Percentiles rank a stretch among this genome's conserved stretches.
These are phyloP conservation scores for Oidium heveae DNA, from an alignment of 2,329 filamentous ascomycete genomes.

Conservation along the genomic window DNA sequence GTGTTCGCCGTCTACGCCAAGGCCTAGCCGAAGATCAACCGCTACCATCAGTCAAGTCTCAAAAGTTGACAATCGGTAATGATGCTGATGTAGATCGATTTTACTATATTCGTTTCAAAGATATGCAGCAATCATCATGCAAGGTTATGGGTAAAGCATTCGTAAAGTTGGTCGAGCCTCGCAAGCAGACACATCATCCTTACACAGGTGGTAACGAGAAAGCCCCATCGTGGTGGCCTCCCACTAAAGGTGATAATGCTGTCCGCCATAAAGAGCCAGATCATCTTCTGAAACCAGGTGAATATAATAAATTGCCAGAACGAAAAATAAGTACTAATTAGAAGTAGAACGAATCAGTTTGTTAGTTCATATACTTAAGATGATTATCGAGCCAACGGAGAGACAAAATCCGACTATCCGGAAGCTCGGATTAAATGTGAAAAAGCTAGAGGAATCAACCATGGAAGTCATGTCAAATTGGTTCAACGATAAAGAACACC, in stretches of 20 bases:
- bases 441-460: constrained; percentile 31
- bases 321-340: neutral
- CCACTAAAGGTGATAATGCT: constrained; percentile 25
- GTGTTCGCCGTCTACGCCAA: constrained; percentile 2
- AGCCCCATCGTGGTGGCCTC: constrained; percentile 41
- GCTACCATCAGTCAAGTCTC: constrained; percentile 6
- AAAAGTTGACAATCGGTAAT: constrained; percentile 26
- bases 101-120: constrained; percentile 34
- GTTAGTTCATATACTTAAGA: constrained; percentile 31
- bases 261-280: constrained; percentile 50
- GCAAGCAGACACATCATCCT: constrained; percentile 51
- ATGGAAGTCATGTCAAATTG: constrained; percentile 31
- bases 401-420: constrained; percentile 20
- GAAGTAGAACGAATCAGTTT: constrained; percentile 30
- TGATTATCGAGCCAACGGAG: constrained; percentile 20
- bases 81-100: constrained; percentile 28
- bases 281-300: constrained; percentile 43
- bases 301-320: constrained; percentile 4
- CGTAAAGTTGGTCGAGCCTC: constrained; percentile 51
- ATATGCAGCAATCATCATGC: constrained; percentile 44
- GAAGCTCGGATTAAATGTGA: constrained; percentile 22
- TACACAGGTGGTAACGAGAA: constrained; percentile 41
- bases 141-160: constrained; percentile 52
- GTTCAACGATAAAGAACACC: constrained; percentile 28
- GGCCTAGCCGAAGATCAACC: constrained; percentile 5